Conservation (phyloP, 2,329 filamentous ascomycete species). For the Penicillium janthinellum region DNA sequence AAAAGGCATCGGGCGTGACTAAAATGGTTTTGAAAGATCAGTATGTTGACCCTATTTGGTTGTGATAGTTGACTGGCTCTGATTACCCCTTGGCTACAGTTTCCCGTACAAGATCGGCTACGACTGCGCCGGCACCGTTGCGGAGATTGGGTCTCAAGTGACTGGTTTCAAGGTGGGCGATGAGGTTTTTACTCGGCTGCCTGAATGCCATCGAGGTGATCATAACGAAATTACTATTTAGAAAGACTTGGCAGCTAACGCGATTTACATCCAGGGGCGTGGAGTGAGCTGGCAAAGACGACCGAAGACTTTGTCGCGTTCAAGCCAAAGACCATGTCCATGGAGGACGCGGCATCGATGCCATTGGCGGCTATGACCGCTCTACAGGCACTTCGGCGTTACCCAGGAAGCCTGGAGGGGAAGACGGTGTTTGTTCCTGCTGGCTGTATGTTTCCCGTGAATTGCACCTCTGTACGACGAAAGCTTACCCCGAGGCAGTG, state of each 20-base stretch:
- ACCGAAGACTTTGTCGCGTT: conserved; percentile 37
- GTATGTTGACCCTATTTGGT: conserved; percentile 19
- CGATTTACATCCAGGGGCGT: conserved; percentile 28
- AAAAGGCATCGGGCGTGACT: conserved; percentile 40
- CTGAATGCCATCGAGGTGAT: conserved; percentile 27
- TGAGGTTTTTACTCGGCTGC: conserved; percentile 40
- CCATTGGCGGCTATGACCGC: conserved; percentile 45
- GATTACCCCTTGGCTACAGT: conserved; percentile 16
- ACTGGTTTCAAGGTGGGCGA: conserved; percentile 43
- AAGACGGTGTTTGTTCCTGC: conserved; percentile 56
- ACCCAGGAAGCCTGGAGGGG: conserved; percentile 49
- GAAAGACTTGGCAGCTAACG: background rate
- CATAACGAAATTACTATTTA: background rate
- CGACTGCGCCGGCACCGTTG: conserved; percentile 44
- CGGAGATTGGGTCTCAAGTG: conserved; percentile 36
- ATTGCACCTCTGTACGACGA: background rate
- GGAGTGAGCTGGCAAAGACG: conserved; percentile 41
- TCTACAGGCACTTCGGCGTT: conserved; percentile 45
- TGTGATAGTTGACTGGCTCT: background rate
- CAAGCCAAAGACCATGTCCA: conserved; percentile 45
- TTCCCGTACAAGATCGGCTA: conserved; percentile 49
- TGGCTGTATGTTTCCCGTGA: conserved; percentile 33
- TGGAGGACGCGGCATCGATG: conserved; percentile 46
- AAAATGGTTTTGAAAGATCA: conserved; percentile 33
- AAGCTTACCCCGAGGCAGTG: conserved; percentile 29